Conservation (phyloP, 2,329 filamentous ascomycete species). For the Onygenales sp. region DNA sequence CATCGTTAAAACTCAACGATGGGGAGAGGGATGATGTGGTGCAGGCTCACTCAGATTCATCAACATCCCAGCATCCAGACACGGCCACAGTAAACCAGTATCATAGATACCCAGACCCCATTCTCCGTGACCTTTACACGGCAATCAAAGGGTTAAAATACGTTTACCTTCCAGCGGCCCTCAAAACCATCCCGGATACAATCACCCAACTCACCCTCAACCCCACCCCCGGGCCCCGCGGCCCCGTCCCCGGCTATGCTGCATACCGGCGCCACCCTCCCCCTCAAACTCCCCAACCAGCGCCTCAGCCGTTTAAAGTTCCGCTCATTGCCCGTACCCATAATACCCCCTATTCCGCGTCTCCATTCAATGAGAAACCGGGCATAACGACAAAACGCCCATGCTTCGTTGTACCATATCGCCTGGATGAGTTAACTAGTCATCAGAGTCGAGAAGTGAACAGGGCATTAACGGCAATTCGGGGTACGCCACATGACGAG, state of each 20-base stretch:
- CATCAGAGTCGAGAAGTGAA: neutral
- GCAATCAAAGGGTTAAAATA: neutral
- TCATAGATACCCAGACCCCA: neutral
- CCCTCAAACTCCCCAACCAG: no score
- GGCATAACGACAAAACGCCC: no score
- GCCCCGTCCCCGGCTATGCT: no score
- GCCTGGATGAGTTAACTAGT: no score
- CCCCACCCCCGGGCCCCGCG: no score
- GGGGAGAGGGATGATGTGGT: neutral
- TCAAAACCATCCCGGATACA: neutral
- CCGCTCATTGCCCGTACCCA: neutral
- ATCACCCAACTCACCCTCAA: no score
- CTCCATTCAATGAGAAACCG: neutral
- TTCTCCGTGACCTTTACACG: neutral
- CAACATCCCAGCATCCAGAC: neutral
- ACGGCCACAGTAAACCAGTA: neutral
- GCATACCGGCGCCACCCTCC: no score
- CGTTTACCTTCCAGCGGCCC: neutral
- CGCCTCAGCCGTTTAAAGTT: no score
- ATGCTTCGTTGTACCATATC: no score
- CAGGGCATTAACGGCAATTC: neutral
- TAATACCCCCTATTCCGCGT: neutral
- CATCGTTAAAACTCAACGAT: neutral
- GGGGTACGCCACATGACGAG: conserved; percentile 8
- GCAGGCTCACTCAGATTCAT: neutral